Conservation (phyloP, 2,329 filamentous ascomycete genomes). For the Huntiella moniliformis region DNA sequence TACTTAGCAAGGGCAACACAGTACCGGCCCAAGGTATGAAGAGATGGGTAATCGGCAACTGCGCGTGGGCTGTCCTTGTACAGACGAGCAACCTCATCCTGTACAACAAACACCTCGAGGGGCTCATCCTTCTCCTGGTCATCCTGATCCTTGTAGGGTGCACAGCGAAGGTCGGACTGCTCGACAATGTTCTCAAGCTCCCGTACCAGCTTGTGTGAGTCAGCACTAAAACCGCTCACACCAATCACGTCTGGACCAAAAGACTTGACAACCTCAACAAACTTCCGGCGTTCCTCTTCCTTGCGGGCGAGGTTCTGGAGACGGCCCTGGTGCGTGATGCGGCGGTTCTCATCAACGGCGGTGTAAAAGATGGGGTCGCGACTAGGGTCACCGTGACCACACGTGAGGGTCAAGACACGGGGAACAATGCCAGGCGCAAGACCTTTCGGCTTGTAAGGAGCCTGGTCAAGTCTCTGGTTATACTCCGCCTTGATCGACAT, state of each 20-base stretch:
- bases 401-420: conserved; percentile 71
- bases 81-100: conserved; percentile 90
- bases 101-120: conserved; percentile 77
- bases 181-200: conserved; percentile 63
- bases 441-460: conserved; percentile 85
- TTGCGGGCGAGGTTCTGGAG: conserved; percentile 60
- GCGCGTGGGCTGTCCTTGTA: conserved; percentile 83
- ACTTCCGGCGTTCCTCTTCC: conserved; percentile 46
- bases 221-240: conserved; percentile 72
- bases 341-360: conserved; percentile 82
- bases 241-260: conserved; percentile 79
- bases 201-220: conserved; percentile 66
- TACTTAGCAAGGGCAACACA: conserved; percentile 80
- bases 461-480: conserved; percentile 77
- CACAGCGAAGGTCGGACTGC: conserved; percentile 57
- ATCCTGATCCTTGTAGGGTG: conserved; percentile 67
- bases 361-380: conserved; percentile 79
- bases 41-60: conserved; percentile 58
- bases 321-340: conserved; percentile 75
- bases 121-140: conserved; percentile 57
- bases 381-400: conserved; percentile 53
- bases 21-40: conserved; percentile 66
- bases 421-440: conserved; percentile 78
- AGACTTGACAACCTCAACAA: conserved; percentile 62
- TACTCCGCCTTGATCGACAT: conserved; percentile 77